A percentile compares a stretch with the other conserved stretches of the same genome.
Conservation (phyloP, 805 yeast species). For the Wickerhamomyces kurtzmanii region DNA sequence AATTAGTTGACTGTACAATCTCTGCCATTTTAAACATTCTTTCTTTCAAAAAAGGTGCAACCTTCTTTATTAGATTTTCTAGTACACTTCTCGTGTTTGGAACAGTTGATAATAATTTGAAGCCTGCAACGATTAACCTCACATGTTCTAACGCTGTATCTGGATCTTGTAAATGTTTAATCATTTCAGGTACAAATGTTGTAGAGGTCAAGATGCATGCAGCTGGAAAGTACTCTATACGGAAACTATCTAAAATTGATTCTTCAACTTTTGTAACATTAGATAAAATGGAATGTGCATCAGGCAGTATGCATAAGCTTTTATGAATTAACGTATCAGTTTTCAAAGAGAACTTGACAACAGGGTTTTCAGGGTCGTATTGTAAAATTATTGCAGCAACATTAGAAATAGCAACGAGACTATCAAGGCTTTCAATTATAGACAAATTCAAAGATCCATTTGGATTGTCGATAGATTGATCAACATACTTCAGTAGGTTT, state of each 20-base stretch:
- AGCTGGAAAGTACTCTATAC: slow-evolving; percentile 18
- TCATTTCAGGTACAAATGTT: slow-evolving; percentile 10
- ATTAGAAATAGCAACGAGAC: slow-evolving; percentile 20
- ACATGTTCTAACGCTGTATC: slow-evolving; percentile 20
- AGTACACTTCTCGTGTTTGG: slow-evolving; percentile 17
- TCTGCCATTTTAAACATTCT: slow-evolving; percentile 12
- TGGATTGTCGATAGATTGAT: slow-evolving; percentile 13
- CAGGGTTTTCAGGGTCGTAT: slow-evolving; percentile 14
- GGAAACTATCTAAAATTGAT: slow-evolving; percentile 16
- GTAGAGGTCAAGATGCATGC: slow-evolving; percentile 13
- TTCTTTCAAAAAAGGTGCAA: slow-evolving; percentile 21
- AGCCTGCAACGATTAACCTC: slow-evolving; percentile 24
- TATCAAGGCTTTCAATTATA: slow-evolving; percentile 17
- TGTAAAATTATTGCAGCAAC: slow-evolving; percentile 21
- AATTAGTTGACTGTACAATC: slow-evolving; percentile 10
- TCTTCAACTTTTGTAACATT: slow-evolving; percentile 9
- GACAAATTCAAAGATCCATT: no score
- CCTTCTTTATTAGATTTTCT: slow-evolving; percentile 14
- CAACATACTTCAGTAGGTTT: slow-evolving; percentile 10
- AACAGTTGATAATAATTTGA: slow-evolving; percentile 21
- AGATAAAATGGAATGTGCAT: no score
- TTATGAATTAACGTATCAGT: no score
- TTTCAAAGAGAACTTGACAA: slow-evolving; percentile 19
- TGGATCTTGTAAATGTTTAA: slow-evolving; percentile 18
- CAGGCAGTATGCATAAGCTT: no score